Evolutionary conservation across 306 rosid species (phyloP).

Genomic region (Vicia villosa): DNA sequence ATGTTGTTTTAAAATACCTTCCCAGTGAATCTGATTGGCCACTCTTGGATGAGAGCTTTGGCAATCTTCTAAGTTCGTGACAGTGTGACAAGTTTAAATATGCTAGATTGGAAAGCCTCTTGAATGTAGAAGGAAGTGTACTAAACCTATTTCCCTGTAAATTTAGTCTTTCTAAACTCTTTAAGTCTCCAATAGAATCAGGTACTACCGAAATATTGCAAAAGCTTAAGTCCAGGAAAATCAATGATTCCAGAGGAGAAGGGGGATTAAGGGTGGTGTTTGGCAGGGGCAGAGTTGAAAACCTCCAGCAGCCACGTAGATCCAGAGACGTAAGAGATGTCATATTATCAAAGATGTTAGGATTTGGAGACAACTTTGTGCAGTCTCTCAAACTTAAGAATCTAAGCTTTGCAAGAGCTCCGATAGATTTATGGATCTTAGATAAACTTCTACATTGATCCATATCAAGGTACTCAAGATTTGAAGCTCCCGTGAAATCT

Average conservation of each 20-base stretch:
- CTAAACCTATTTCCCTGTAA: neutral
- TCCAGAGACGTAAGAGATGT: neutral
- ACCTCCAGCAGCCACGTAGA: neutral
- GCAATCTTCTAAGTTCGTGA: neutral
- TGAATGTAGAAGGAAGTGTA: too few species aligned
- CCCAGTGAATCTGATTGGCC: neutral
- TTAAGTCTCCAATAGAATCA: neutral
- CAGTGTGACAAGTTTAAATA: neutral
- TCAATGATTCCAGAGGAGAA: neutral
- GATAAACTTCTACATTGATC: neutral
- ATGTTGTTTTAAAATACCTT: neutral
- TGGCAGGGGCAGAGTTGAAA: neutral
- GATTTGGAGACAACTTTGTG: neutral
- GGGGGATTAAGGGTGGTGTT: too few species aligned
- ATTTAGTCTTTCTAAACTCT: neutral
- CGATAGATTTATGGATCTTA: neutral
- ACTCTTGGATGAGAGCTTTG: neutral
- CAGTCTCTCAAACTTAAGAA: conserved; percentile 15
- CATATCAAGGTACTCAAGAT: conserved; percentile 7
- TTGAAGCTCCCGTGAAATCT: neutral
- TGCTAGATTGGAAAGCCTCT: neutral
- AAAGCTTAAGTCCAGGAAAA: neutral
- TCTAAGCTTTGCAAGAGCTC: neutral
- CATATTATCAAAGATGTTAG: neutral
- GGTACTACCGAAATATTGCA: neutral